A percentile compares a stretch with the other conserved stretches of the same genome.
phyloP scores from a whole-genome alignment of 2,329 filamentous ascomycete genomes.

The Aspergillus fischeri region DNA sequence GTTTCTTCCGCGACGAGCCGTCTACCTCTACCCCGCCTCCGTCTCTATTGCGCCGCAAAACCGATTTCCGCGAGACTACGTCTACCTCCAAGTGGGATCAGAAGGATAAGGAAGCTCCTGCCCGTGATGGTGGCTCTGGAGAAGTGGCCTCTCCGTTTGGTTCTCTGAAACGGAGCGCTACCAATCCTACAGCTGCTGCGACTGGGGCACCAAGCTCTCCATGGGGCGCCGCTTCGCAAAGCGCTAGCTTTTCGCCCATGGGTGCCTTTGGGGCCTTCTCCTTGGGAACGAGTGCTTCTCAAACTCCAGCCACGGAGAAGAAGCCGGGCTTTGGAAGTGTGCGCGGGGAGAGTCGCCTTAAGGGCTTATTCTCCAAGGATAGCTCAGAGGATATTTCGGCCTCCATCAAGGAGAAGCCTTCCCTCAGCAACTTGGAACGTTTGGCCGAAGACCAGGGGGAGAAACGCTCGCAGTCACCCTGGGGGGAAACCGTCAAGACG shows the following conservation, averaged over 20 bases:
- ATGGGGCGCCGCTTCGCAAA: conserved; percentile 58
- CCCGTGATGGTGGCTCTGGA: conserved; percentile 38
- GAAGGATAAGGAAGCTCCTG: conserved; percentile 46
- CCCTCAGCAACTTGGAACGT: conserved; percentile 50
- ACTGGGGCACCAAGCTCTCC: conserved; percentile 49
- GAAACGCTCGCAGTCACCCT: conserved; percentile 46
- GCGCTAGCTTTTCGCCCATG: conserved; percentile 65
- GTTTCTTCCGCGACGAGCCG: conserved; percentile 48
- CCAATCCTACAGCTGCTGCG: conserved; percentile 50
- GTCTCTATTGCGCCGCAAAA: conserved; percentile 57
- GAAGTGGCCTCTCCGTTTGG: conserved; percentile 47
- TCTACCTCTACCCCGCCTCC: conserved; percentile 58
- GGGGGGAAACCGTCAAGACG: conserved; percentile 47
- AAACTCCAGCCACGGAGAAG: conserved; percentile 63
- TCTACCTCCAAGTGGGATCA: conserved; percentile 44
- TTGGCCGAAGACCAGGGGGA: conserved; percentile 50
- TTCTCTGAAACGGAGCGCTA: conserved; percentile 54
- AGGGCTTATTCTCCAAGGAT: conserved; percentile 77
- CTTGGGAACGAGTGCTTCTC: conserved; percentile 51
- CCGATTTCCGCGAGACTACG: conserved; percentile 54
- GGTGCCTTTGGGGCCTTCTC: conserved; percentile 90
- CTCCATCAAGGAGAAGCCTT: conserved; percentile 53
- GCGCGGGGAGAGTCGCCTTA: conserved; percentile 76
- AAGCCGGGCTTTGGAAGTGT: conserved; percentile 62
- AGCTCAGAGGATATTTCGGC: conserved; percentile 60